Evolutionary conservation across 164 flowering plant genomes (phyloP).

Genomic region (Pachysandra terminalis): DNA sequence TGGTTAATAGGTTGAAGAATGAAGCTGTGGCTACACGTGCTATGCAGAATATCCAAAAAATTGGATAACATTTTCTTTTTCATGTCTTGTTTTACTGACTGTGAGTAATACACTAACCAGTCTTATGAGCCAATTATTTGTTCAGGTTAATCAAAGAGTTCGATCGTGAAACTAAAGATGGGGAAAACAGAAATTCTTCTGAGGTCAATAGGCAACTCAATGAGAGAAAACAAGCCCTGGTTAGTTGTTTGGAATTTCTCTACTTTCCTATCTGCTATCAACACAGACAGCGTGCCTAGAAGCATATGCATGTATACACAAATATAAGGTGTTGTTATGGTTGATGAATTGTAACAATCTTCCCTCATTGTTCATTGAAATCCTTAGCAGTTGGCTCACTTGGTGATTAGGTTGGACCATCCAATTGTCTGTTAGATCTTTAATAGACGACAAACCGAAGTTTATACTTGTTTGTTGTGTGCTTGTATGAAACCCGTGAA

Average conservation of each 20-base stretch:
- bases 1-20: background rate
- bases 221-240: conserved; percentile 95
- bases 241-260: conserved; percentile 21
- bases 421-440: background rate
- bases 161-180: conserved; percentile 94
- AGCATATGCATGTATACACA: background rate
- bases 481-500: background rate
- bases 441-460: too few species aligned
- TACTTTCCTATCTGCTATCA: background rate
- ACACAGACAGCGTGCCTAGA: background rate
- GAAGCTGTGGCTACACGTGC: background rate
- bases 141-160: conserved; percentile 89
- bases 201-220: conserved; percentile 85
- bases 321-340: background rate
- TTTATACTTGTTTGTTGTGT: background rate
- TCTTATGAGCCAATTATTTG: background rate
- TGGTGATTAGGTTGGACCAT: background rate
- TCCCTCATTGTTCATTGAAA: background rate
- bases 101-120: background rate
- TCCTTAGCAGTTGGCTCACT: background rate
- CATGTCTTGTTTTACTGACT: background rate
- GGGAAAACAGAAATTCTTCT: conserved; percentile 69
- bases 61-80: background rate
- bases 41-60: background rate
- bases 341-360: background rate